These are phyloP conservation scores for Acacia concinna DNA, from an alignment of 331 rosid genomes.

Conservation along the genomic window DNA sequence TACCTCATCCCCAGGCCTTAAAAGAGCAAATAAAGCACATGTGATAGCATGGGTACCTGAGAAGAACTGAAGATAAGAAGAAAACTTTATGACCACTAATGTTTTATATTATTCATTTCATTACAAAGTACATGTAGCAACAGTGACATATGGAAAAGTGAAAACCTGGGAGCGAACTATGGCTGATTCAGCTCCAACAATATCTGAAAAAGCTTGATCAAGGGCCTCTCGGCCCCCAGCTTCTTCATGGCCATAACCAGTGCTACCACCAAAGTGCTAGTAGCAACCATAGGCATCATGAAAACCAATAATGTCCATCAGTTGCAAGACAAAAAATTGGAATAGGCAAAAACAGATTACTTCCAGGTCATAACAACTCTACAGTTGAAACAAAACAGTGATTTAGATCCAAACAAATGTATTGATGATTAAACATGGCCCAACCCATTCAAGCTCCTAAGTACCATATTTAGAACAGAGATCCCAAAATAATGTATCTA, in stretches of 20 bases:
- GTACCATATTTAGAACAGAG: background rate
- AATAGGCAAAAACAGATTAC: background rate
- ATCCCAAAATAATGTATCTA: background rate
- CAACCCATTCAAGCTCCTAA: background rate
- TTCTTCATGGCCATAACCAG: slow-evolving; percentile 98
- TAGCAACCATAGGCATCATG: slow-evolving; percentile 20
- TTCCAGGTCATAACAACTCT: background rate
- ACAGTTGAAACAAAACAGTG: background rate
- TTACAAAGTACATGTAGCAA: background rate
- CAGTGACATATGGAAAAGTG: slow-evolving; percentile 26
- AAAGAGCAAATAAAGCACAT: slow-evolving; percentile 77
- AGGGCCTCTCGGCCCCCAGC: slow-evolving; percentile 95
- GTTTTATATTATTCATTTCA: background rate
- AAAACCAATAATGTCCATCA: slow-evolving; percentile 10
- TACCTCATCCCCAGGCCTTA: slow-evolving; percentile 97
- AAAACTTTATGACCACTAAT: slow-evolving; percentile 20
- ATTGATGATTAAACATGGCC: background rate
- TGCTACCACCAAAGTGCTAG: slow-evolving; percentile 89
- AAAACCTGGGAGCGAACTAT: slow-evolving; percentile 91
- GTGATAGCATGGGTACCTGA: slow-evolving; percentile 97
- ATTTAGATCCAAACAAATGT: slow-evolving; percentile 12
- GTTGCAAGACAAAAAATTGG: background rate
- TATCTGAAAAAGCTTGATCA: slow-evolving; percentile 85
- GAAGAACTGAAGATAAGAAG: slow-evolving; percentile 67
- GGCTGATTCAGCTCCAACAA: slow-evolving; percentile 88